A percentile compares a stretch with the other conserved stretches of the same genome.
These are phyloP conservation scores for Alternaria sp. DNA, from an alignment of 2,329 filamentous ascomycete species.

Conservation along the genomic window DNA sequence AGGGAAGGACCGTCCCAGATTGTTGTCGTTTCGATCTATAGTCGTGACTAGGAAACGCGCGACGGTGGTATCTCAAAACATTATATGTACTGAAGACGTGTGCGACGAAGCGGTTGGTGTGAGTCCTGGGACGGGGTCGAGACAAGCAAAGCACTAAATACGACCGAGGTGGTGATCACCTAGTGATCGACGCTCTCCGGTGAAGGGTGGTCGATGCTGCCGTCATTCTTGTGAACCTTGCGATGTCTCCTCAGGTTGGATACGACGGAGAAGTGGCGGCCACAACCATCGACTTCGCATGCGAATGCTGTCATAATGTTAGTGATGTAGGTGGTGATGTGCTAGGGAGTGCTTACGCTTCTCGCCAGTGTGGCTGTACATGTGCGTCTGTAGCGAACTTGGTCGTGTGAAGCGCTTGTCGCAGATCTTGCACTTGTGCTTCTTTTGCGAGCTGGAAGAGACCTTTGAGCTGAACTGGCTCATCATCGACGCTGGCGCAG, in stretches of 20 bases:
- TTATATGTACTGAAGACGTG: constrained; percentile 16
- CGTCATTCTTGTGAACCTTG: constrained; percentile 89
- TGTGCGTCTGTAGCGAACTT: constrained; percentile 93
- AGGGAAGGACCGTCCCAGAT: constrained; percentile 37
- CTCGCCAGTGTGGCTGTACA: constrained; percentile 98
- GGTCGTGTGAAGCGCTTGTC: constrained; percentile 96
- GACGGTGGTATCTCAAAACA: constrained; percentile 47
- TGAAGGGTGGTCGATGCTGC: constrained; percentile 53
- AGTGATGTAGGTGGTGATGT: neutral
- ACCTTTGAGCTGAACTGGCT: constrained; percentile 97
- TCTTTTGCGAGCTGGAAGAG: constrained; percentile 94
- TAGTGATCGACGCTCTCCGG: constrained; percentile 52
- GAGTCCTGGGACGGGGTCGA: constrained; percentile 14
- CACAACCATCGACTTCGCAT: constrained; percentile 93
- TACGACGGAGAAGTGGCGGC: constrained; percentile 94
- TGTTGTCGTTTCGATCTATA: constrained; percentile 32
- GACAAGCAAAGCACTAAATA: constrained; percentile 4
- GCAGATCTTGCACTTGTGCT: constrained; percentile 99
- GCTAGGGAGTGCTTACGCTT: constrained; percentile 74
- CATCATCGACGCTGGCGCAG: constrained; percentile 97
- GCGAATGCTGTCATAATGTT: constrained; percentile 72
- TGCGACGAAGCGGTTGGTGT: neutral
- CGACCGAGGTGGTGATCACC: constrained; percentile 26
- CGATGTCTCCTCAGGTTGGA: constrained; percentile 93
- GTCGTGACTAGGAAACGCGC: constrained; percentile 35